Evolutionary conservation across 495 filamentous ascomycete species (phyloP).

Genomic region (Pyronema domesticum): DNA sequence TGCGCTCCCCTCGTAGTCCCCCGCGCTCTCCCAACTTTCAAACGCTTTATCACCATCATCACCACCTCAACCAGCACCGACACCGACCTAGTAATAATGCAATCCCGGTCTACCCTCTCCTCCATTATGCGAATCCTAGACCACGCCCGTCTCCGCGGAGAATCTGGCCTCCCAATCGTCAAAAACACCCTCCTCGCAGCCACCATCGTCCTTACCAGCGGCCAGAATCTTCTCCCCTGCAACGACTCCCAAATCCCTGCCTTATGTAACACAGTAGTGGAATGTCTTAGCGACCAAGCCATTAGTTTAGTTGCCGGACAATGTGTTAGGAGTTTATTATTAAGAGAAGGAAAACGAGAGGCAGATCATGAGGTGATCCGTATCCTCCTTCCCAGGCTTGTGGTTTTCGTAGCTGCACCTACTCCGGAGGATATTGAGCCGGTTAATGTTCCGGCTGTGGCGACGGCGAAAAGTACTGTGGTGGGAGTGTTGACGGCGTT

Average conservation of each 20-base stretch:
- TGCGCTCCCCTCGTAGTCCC: constrained; percentile 82
- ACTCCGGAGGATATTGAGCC: constrained; percentile 49
- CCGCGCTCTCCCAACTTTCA: constrained; percentile 77
- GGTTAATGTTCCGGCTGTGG: constrained; percentile 32
- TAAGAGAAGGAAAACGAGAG: constrained; percentile 41
- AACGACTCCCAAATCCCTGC: constrained; percentile 32
- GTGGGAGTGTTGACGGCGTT: constrained; percentile 43
- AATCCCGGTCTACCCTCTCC: constrained; percentile 18
- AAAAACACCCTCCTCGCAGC: constrained; percentile 80
- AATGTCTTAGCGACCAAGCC: constrained; percentile 26
- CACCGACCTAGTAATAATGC: constrained; percentile 21
- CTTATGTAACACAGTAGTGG: constrained; percentile 18
- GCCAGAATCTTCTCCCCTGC: constrained; percentile 50
- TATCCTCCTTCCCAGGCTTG: constrained; percentile 55
- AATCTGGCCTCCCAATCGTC: constrained; percentile 49
- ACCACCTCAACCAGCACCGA: constrained; percentile 30
- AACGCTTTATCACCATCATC: constrained; percentile 67
- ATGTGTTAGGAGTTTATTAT: constrained; percentile 65
- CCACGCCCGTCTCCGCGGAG: constrained; percentile 23
- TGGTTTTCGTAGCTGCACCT: constrained; percentile 53
- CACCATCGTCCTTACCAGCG: constrained; percentile 74
- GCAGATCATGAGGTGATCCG: constrained; percentile 58
- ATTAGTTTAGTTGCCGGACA: constrained; percentile 73
- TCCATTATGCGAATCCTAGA: constrained; percentile 23
- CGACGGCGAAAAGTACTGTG: constrained; percentile 33